Percentiles rank a stretch among this genome's conserved stretches.
These are phyloP conservation scores for Mycena galopus DNA, from an alignment of 768 basidiomycete genomes.

Conservation along the genomic window DNA sequence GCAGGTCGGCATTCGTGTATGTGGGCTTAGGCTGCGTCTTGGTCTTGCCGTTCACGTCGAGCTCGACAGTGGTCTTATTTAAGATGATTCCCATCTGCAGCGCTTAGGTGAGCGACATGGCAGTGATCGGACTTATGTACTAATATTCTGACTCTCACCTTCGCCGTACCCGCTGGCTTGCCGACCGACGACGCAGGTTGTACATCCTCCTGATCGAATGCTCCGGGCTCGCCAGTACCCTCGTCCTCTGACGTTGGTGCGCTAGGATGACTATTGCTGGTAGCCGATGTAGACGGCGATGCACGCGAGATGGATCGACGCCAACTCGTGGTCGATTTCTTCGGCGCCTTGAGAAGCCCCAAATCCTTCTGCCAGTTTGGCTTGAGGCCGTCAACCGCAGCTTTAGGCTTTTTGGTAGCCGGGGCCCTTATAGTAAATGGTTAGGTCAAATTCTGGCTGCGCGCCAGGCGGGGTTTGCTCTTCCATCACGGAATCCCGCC, in stretches of 20 bases:
- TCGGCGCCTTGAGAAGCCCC: not conserved
- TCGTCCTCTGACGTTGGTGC: not conserved
- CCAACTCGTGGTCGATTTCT: slow-evolving; percentile 5
- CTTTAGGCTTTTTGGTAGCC: slow-evolving; percentile 13
- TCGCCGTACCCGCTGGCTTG: not conserved
- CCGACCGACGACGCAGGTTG: not conserved
- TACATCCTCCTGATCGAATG: not conserved
- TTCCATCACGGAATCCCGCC: slow-evolving; percentile 40
- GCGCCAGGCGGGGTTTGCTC: not conserved
- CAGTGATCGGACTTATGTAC: too few species aligned
- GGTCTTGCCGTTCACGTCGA: slow-evolving; percentile 9
- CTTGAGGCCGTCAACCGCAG: not conserved
- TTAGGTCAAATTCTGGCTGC: not conserved
- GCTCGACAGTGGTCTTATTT: not conserved
- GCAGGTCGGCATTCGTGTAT: slow-evolving; percentile 17
- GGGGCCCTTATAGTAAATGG: too few species aligned
- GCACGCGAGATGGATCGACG: not conserved
- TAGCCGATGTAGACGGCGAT: not conserved
- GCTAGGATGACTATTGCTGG: not conserved
- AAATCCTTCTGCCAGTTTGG: slow-evolving; percentile 4
- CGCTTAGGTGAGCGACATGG: not conserved
- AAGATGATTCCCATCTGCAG: slow-evolving; percentile 17
- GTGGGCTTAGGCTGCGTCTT: not conserved
- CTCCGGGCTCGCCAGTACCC: not conserved
- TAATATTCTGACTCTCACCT: too few species aligned